Base-by-base conservation (phyloP, 202 grass and related monocot genomes). In the Digitaria exilis region DNA sequence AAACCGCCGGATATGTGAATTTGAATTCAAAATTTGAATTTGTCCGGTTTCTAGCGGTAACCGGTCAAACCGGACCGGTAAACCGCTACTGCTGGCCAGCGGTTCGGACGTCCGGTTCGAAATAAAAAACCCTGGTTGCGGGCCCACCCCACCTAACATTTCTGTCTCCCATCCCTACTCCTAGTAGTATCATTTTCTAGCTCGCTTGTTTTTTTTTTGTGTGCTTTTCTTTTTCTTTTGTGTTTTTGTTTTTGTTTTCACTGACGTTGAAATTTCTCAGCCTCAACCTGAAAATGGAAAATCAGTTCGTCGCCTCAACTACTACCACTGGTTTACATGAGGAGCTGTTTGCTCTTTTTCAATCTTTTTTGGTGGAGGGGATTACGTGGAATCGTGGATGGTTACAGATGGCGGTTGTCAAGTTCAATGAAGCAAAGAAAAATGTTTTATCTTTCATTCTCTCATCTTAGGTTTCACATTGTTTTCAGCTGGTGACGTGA, bases 121-220 rank as follows among this genome's bases (percentile, higher is more conserved):
- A n/a, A n/a, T n/a, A n/a, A n/a, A n/a, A n/a, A n/a, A n/a, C n/a
- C n/a, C n/a, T n/a, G n/a, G n/a, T 31, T 25, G 77, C 43, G 71
- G 52, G 56, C 21, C 87, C 44, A 11, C 16, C 29, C 54, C 55
- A 85, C 82, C 70, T 13, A 89, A 75, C 87, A 28, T 42, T 30
- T 37, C 24, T 15, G 10, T 14, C 6, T 15, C 15, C 4, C 10
- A 3, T 15, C 15, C 4, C 10, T 8, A 37, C 35, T 37, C 5
- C 5, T 4, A 37, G 3, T 37, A 0, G 18, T n/a, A 0, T 15
- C 1, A 26, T 1, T 81, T 7, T 5, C 1, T 0, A 24, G 32
- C 45, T 21, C 16, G 7, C 12, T 45, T 45, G 9, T 8, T 42
- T 7, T 42, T 7, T 42, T 54, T 54, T 1, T 0, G 52, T 22